Percentiles rank a stretch among this genome's conserved stretches.
phyloP scores from a whole-genome alignment of 352 stramenopile species.

The Peronospora destructor region DNA sequence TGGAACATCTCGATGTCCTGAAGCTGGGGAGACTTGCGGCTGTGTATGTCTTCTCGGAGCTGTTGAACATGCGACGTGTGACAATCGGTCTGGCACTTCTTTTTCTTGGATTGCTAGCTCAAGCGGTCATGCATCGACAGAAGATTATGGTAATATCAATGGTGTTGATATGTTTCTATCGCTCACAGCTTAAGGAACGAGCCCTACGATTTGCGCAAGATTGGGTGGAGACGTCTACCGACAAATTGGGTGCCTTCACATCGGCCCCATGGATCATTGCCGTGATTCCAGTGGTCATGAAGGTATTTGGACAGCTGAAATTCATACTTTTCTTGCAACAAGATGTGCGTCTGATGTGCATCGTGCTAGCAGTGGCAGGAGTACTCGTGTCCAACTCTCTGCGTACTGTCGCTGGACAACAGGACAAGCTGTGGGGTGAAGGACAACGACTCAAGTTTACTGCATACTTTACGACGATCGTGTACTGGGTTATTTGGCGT shows the following conservation, averaged over 20 bases:
- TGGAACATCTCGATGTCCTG: constrained; percentile 47
- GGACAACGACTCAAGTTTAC: constrained; percentile 62
- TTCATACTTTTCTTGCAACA: constrained; percentile 70
- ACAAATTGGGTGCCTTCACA: constrained; percentile 57
- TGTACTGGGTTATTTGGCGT: constrained; percentile 54
- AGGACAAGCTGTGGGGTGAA: constrained; percentile 48
- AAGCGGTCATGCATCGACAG: constrained; percentile 55
- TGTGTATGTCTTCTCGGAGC: constrained; percentile 49
- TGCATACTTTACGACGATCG: constrained; percentile 45
- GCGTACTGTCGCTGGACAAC: constrained; percentile 21
- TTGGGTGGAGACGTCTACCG: constrained; percentile 54
- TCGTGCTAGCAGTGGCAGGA: constrained; percentile 34
- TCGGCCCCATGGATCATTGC: constrained; percentile 47
- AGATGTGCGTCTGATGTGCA: constrained; percentile 31
- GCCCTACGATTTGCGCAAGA: constrained; percentile 25
- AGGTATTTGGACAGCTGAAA: constrained; percentile 61
- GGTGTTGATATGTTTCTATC: constrained; percentile 54
- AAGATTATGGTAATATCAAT: constrained; percentile 74
- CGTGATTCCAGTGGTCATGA: constrained; percentile 55
- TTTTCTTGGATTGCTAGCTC: constrained; percentile 42
- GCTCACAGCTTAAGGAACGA: constrained; percentile 44
- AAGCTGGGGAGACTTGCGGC: constrained; percentile 45
- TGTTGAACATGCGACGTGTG: constrained; percentile 46
- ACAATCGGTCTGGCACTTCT: constrained; percentile 38
- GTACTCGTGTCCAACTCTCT: constrained; percentile 32